phyloP scores from a whole-genome alignment of 2,329 filamentous ascomycete genomes.

The Myotisia sp. region DNA sequence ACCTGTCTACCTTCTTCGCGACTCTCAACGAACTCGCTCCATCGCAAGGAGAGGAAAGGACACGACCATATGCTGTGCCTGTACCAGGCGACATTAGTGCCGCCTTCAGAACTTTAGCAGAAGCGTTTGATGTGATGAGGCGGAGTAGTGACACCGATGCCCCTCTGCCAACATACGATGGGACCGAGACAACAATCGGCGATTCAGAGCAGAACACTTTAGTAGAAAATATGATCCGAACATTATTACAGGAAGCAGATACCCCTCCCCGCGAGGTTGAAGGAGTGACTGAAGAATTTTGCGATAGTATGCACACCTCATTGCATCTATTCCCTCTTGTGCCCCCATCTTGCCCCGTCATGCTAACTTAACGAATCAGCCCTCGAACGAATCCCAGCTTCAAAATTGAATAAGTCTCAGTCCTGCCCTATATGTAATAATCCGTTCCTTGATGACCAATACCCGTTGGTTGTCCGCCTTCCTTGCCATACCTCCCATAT shows the following conservation, averaged over 20 bases:
- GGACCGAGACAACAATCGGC: conserved; percentile 24
- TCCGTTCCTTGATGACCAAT: conserved; percentile 46
- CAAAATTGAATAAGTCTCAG: conserved; percentile 38
- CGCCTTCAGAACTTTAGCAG: conserved; percentile 45
- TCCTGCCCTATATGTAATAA: conserved; percentile 48
- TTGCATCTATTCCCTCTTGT: neutral
- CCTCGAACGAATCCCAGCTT: conserved; percentile 45
- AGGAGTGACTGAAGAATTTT: conserved; percentile 47
- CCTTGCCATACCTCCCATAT: conserved; percentile 48
- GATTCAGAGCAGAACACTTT: conserved; percentile 20
- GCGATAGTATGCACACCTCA: conserved; percentile 31
- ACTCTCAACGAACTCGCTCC: conserved; percentile 45
- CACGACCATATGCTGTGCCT: conserved; percentile 45
- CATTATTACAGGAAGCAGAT: conserved; percentile 42
- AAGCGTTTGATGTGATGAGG: conserved; percentile 46
- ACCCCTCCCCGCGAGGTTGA: conserved; percentile 46
- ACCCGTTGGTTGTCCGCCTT: conserved; percentile 49
- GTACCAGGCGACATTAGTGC: conserved; percentile 47
- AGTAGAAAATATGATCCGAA: conserved; percentile 41
- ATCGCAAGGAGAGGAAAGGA: conserved; percentile 33
- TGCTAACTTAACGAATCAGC: conserved; percentile 20
- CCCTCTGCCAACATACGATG: conserved; percentile 30
- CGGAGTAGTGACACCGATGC: conserved; percentile 22
- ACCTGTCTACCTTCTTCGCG: conserved; percentile 51
- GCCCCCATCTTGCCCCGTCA: conserved; percentile 2